Evolutionary conservation across 257 asterid species (phyloP), one percentile per base, ranked within the genome.

Genomic region (Forsythia suspensa): DNA sequence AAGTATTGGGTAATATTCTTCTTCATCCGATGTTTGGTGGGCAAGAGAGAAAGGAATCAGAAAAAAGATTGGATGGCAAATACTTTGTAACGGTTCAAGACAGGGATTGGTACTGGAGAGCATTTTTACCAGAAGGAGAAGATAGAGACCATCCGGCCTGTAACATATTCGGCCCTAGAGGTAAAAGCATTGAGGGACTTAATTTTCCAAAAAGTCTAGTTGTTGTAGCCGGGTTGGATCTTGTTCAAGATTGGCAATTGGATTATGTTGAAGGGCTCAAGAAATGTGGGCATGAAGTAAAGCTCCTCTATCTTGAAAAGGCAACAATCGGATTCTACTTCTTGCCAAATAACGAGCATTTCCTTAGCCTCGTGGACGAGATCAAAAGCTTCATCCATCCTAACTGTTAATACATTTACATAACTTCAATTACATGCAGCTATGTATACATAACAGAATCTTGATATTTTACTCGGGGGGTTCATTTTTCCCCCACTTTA

Each of bases 61-160:
- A 86, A 72, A 80, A 59, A 66, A 74, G 44, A 75, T 73, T 86
- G 44, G 88, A 86, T 36, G 85, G 88, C 66, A 86, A 80, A 63
- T 86, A 84, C 78, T 86, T 86, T 39, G 90, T 84, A 12, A 84
- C 75, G 37, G 13, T 87, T 40, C 88, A 85, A 75, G 90, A 87
- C 41, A 76, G 90, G 78, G 90, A 87, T 70, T 87, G 90, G 88
- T 84, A 86, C 21, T 86, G 90, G 90, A 77, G 88, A 44, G 90
- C 90, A 0, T 86, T 80, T 72, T 48, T 84, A 21, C 90, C 87
- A 0, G 82, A 87, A 73, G 88, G 90, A 15, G 90, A 87, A 71
- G 88, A 84, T 51, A 75, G 90, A 46, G 87, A 87, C 39, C 88
- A 87, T 69, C 88, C 88, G 4, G 87, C 90, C 6, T 86, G 88